These are phyloP conservation scores for Linnemannia zychae DNA, from an alignment of 192 early-diverging fungal genomes.

Conservation along the genomic window DNA sequence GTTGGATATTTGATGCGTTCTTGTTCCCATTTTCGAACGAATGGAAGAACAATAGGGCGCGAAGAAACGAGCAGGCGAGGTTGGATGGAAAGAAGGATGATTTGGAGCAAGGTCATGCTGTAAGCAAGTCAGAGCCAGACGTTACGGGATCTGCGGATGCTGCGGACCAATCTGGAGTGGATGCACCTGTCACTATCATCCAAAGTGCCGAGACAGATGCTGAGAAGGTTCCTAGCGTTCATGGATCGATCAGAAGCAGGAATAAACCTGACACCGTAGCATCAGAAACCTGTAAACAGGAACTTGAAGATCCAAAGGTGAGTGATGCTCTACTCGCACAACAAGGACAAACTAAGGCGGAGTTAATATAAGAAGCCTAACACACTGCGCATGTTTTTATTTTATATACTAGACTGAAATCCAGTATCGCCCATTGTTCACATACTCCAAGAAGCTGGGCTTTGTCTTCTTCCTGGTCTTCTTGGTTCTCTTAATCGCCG, in stretches of 20 bases:
- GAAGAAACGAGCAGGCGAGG: not conserved
- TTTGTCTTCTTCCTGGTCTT: slow-evolving; percentile 59
- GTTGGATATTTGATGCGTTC: slow-evolving; percentile 31
- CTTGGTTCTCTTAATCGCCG: slow-evolving; percentile 63
- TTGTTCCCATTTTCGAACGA: slow-evolving; percentile 6
- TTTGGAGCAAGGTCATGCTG: slow-evolving; percentile 17
- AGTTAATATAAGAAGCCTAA: not conserved
- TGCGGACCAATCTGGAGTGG: not conserved
- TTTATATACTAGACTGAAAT: not conserved
- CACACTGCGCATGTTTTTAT: not conserved
- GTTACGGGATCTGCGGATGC: not conserved
- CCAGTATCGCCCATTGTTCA: slow-evolving; percentile 10
- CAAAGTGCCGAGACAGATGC: not conserved
- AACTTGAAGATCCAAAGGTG: not conserved
- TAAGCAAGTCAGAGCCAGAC: not conserved
- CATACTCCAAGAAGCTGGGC: slow-evolving; percentile 53
- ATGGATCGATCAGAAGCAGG: slow-evolving; percentile 23
- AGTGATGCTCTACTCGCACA: not conserved
- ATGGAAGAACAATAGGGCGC: not conserved
- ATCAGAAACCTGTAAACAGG: not conserved
- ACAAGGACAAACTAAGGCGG: not conserved
- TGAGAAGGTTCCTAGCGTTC: not conserved
- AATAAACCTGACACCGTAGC: slow-evolving; percentile 8
- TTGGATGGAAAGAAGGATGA: slow-evolving; percentile 7
- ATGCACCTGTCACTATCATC: not conserved